These are phyloP conservation scores for Phallus indusiatus DNA, from an alignment of 768 basidiomycete genomes.

Conservation along the genomic window DNA sequence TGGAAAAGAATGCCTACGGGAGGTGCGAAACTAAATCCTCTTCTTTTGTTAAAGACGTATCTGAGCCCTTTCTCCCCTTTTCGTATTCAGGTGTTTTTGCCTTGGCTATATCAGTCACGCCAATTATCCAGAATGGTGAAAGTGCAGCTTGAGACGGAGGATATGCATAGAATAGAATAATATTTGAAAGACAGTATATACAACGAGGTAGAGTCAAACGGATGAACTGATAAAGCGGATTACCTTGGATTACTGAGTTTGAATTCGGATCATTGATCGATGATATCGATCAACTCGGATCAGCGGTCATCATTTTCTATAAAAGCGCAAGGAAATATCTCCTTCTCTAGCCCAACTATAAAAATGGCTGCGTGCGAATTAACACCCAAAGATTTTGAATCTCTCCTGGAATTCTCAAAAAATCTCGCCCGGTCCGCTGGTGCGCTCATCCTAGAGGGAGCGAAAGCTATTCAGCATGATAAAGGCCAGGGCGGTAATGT, in stretches of 20 bases:
- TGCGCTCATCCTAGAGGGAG: constrained; percentile 66
- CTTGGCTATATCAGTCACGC: neutral
- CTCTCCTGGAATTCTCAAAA: constrained; percentile 59
- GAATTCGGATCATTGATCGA: no score
- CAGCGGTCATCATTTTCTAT: no score
- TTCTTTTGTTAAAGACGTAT: neutral
- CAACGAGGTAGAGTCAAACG: no score
- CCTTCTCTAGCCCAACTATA: neutral
- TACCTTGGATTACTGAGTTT: no score
- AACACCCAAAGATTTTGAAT: constrained; percentile 37
- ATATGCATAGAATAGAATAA: no score
- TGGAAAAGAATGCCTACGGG: constrained; percentile 47
- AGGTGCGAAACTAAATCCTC: constrained; percentile 18
- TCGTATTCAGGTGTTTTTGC: neutral
- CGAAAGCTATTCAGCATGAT: constrained; percentile 52
- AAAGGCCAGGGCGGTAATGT: constrained; percentile 29
- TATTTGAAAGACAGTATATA: no score
- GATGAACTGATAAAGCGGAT: no score
- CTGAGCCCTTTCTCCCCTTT: neutral
- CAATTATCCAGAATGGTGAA: neutral
- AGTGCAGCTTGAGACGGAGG: no score
- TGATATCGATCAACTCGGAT: no score
- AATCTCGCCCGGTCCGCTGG: constrained; percentile 71
- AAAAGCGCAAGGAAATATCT: no score
- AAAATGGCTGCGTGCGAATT: constrained; percentile 17